These are phyloP conservation scores for Glycyrrhiza uralensis DNA, from an alignment of 306 rosid genomes.

Conservation along the genomic window DNA sequence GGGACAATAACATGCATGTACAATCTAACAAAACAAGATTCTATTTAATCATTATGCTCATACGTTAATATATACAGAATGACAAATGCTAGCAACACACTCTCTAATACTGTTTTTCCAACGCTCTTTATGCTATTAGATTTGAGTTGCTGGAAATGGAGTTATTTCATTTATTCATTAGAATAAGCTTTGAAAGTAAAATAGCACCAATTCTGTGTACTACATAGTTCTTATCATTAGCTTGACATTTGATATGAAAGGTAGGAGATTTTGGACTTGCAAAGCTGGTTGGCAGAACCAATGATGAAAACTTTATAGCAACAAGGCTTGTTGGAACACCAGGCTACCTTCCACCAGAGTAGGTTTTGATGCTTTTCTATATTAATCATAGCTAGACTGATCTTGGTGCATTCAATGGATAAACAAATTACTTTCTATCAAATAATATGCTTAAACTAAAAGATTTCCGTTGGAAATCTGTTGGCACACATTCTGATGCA, in stretches of 20 bases:
- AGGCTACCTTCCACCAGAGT: conserved; percentile 92
- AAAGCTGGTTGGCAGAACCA: conserved; percentile 57
- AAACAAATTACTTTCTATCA: neutral
- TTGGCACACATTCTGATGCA: too few relatives aligned
- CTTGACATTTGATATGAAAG: conserved; percentile 30
- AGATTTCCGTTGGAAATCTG: too few relatives aligned
- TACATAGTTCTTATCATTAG: neutral
- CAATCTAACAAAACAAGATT: neutral
- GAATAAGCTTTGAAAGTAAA: neutral
- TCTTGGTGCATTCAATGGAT: neutral
- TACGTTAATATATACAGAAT: neutral
- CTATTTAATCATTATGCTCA: neutral
- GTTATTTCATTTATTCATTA: neutral
- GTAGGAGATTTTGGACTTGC: conserved; percentile 84
- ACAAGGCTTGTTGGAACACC: conserved; percentile 82
- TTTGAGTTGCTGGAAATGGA: neutral
- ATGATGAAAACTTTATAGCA: conserved; percentile 53
- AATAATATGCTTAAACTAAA: neutral
- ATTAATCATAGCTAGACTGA: neutral
- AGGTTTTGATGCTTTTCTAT: conserved; percentile 13
- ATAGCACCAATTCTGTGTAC: neutral
- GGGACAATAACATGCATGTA: neutral
- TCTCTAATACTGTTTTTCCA: too few relatives aligned
- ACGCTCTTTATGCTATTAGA: too few relatives aligned
- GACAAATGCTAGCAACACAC: too few relatives aligned